A percentile compares a stretch with the other conserved stretches of the same genome.
Evolutionary conservation across 108 stramenopile genomes (phyloP).

Genomic region (Nannochloropsis gaditana): DNA sequence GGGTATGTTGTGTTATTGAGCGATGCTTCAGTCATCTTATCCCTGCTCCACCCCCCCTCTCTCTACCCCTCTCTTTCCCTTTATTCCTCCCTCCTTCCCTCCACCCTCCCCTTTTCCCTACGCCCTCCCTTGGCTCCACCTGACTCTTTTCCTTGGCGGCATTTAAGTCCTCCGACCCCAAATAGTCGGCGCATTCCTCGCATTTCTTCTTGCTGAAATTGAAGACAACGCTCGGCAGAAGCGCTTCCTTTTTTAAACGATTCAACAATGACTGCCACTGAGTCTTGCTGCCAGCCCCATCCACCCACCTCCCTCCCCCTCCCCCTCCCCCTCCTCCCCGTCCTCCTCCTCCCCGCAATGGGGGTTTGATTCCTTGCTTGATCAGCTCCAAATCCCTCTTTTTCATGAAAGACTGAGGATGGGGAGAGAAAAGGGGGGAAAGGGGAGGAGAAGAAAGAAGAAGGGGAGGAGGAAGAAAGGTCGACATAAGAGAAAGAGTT

Average conservation of each 20-base stretch:
- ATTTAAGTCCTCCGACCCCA: constrained; percentile 74
- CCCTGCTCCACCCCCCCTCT: background rate
- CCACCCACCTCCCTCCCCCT: constrained; percentile 1
- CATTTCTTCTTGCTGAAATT: constrained; percentile 97
- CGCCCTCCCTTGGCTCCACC: background rate
- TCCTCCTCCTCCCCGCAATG: background rate
- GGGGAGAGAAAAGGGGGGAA: background rate
- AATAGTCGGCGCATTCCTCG: constrained; percentile 78
- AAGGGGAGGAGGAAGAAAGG: background rate
- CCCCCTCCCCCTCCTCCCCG: constrained; percentile 24
- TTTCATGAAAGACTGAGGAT: background rate
- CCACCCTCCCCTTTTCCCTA: background rate
- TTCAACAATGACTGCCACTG: constrained; percentile 62
- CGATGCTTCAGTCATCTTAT: constrained; percentile 24
- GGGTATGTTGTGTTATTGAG: background rate
- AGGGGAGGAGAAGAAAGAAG: too few relatives aligned
- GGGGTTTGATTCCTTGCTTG: constrained; percentile 33
- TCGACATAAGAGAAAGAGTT: constrained; percentile 25
- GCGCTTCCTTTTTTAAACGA: constrained; percentile 69
- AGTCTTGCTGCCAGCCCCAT: constrained; percentile 24
- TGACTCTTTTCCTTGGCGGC: constrained; percentile 57
- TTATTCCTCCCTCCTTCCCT: too few relatives aligned
- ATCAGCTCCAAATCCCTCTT: constrained; percentile 45
- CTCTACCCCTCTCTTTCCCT: too few relatives aligned
- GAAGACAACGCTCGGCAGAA: constrained; percentile 93